Conservation (phyloP, 305 asterid genomes). For the Solanum aculeatissimum region DNA sequence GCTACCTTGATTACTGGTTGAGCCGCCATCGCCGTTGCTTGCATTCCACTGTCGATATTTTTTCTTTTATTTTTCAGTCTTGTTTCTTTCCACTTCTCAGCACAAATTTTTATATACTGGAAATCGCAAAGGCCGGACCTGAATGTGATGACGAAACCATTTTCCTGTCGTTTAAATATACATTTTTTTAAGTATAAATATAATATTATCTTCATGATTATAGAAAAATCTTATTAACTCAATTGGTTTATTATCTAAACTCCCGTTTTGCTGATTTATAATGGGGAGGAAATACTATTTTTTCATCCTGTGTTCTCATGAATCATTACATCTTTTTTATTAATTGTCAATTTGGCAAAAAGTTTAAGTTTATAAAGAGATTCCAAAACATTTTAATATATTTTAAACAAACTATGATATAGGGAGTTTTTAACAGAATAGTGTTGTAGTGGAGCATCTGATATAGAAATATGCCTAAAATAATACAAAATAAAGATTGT, state of each 20-base stretch:
- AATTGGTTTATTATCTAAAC: no score
- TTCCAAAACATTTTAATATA: background rate
- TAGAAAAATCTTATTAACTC: no score
- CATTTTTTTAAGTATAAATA: background rate
- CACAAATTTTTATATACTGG: background rate
- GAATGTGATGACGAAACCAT: background rate
- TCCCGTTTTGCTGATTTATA: no score
- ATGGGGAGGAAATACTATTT: no score
- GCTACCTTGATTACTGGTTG: conserved; percentile 22
- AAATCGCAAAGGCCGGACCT: background rate
- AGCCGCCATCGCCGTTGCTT: conserved; percentile 7
- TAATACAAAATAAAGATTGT: background rate
- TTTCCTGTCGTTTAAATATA: background rate
- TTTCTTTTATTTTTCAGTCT: background rate
- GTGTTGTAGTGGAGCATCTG: background rate
- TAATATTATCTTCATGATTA: no score
- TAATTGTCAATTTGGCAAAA: background rate
- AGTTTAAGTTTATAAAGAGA: background rate
- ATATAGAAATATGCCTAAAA: background rate
- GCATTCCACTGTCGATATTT: background rate
- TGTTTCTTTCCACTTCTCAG: background rate
- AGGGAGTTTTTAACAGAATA: background rate
- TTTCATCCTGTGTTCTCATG: background rate
- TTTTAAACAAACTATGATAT: background rate
- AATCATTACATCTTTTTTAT: background rate